Evolutionary conservation across 2,329 filamentous ascomycete species (phyloP).

Genomic region (Neurospora crassa): DNA sequence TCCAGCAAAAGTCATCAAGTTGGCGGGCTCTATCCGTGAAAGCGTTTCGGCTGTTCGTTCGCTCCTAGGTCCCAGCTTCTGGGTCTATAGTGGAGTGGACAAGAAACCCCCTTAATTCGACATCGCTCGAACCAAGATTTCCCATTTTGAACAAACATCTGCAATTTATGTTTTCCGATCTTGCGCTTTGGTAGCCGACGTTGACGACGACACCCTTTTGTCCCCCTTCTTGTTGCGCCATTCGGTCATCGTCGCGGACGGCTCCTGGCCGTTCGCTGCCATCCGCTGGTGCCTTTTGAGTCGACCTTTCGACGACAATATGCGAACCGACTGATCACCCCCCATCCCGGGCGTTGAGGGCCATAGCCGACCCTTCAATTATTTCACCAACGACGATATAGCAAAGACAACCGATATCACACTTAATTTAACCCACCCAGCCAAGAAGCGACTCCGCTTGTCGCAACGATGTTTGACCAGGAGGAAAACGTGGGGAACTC

Average conservation of each 20-base stretch:
- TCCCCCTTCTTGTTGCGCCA: conserved; percentile 8
- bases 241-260: conserved; percentile 20
- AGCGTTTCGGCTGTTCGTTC: conserved; percentile 71
- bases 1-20: conserved; percentile 23
- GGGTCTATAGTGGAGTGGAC: conserved; percentile 94
- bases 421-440: neutral
- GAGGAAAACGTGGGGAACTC: conserved; percentile 50
- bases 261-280: conserved; percentile 25
- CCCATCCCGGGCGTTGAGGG: conserved; percentile 13
- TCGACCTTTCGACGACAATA: conserved; percentile 16
- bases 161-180: neutral
- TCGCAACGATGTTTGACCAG: conserved; percentile 55
- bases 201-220: neutral
- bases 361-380: conserved; percentile 12
- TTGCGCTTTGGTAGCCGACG: neutral
- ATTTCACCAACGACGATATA: conserved; percentile 4
- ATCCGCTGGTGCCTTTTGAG: conserved; percentile 20
- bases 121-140: conserved; percentile 10
- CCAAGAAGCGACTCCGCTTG: neutral
- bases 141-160: conserved; percentile 5
- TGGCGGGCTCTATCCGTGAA: conserved; percentile 38
- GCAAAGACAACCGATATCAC: neutral
- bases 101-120: conserved; percentile 94
- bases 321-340: conserved; percentile 17
- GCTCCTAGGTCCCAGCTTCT: conserved; percentile 83